Base-by-base conservation (phyloP, 345 rosid species). In the Hibiscus syriacus region DNA sequence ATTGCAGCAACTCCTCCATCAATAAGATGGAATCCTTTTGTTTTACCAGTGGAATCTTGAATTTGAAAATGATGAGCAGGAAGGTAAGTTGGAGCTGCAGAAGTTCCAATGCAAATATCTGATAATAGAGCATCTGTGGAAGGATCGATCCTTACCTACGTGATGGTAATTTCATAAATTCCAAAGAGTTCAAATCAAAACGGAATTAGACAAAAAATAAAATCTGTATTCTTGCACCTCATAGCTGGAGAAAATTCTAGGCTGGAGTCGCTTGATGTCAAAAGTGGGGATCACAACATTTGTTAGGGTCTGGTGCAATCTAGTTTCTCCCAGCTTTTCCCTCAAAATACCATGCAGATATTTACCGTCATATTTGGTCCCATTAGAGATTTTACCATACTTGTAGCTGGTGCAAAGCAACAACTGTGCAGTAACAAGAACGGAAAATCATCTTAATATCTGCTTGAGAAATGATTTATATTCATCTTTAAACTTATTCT, bases 1-100 rank as follows among this genome's bases (percentile, higher is more conserved):
- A 62, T 88, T 86, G 96, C 96, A 2, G 92, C 97, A 19, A 90
- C 83, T 43, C 96, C 92, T 0, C 92, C 92, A 22, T 90, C 97
- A 17, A 90, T 78, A 29, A 90, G 96, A 73, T 88, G 70, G 80
- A 82, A 90, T 36, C 71, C 77, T 63, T 65, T 80, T 2, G 70
- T 55, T 30, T 69, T 69, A 39, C 85, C 85, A 0, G 9, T 43
- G 6, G 73, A 55, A 26, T 78, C 80, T 66, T 70, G 16, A 27
- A 80, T 83, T 75, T 73, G 57, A 55, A 83, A 83, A 27, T 52
- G n/a, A 66, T 79, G 82, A 2, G 88, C 83, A 0, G 92, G 90
- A 12, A 89, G 85, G 63, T 83, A 86, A 19, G 88, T 89, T 26
- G 92, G 95, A 4, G 92, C 92, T 9, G 88, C 86, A 5, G 95